phyloP scores from a whole-genome alignment of 2,329 filamentous ascomycete species.

The Leptographium wingfieldii region DNA sequence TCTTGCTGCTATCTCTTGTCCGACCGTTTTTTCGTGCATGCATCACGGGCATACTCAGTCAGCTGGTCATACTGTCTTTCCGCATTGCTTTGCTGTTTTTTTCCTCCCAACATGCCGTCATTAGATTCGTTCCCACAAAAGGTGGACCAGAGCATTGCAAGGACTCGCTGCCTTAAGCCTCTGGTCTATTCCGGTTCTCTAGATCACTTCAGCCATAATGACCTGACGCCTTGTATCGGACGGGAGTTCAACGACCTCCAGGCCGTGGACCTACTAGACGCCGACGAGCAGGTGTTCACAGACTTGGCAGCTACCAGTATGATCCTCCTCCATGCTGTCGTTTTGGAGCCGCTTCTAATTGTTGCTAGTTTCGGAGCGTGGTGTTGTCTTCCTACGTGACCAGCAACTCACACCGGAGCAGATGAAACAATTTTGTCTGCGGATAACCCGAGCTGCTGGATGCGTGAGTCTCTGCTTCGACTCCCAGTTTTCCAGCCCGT shows the following conservation, averaged over 20 bases:
- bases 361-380: conserved; percentile 42
- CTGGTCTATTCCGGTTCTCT: conserved; percentile 28
- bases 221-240: conserved; percentile 49
- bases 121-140: not conserved
- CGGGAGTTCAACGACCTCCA: conserved; percentile 46
- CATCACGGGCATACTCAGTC: not conserved
- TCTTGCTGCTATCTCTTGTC: not conserved
- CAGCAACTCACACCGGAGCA: conserved; percentile 44
- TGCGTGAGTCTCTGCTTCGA: not conserved
- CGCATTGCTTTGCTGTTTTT: not conserved
- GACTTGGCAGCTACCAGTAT: conserved; percentile 55
- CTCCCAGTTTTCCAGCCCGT: not conserved
- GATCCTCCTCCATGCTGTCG: conserved; percentile 5
- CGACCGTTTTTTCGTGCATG: not conserved
- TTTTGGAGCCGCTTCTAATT: not conserved
- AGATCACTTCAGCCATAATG: conserved; percentile 39
- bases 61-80: not conserved
- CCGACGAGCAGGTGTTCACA: conserved; percentile 46
- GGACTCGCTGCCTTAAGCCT: conserved; percentile 2
- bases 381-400: conserved; percentile 51
- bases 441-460: conserved; percentile 33
- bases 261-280: conserved; percentile 46
- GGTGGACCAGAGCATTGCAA: not conserved
- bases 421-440: conserved; percentile 45
- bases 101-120: conserved; percentile 1